Base-by-base conservation (phyloP, 768 basidiomycete genomes). In the Boletellus ananas region DNA sequence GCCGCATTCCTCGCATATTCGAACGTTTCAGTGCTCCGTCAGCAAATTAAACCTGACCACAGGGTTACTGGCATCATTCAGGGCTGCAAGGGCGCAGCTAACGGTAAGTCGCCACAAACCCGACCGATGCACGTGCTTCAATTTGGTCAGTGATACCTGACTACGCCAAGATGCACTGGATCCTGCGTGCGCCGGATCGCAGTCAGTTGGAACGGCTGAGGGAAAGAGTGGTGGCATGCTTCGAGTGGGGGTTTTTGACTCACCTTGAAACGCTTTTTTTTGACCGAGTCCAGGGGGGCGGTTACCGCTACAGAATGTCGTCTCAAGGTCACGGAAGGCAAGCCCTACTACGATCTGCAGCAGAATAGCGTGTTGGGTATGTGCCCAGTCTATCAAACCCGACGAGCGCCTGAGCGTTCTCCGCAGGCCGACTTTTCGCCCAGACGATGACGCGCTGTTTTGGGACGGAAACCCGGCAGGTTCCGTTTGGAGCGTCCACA, bases 1-100 rank as follows among this genome's bases (percentile, higher is more conserved):
- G 93, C 93, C 0, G 91, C 91, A 1, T 87, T 93, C 63, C 70
- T 90, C 9, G 87, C 90, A 0, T 94, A 94, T 65, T 81, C 84
- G 8, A 76, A 79, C 41, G 76, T 95, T 36, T 85, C 90, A 3
- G 81, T 83, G 20, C 75, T 95, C 41, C 79, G 93, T 12, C 93
- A 95, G 66, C 93, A 95, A 70, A 82, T 92, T 51, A 83, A 84
- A 64, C 92, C 93, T 0, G 80, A 84, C 40, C 79, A 85, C 55
- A 84, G 92, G 20, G 74, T 93, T 7, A 86, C 92, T 59, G 90
- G 92, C 3, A 74, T 89, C 43, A 75, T 94, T 29, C 71, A 81
- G 56, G 88, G 88, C 29, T 77, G 77, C 31, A 72, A 85, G 55
- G 84, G 85, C 77, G 69, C 77, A 12, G 71, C 84, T 3, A 92